phyloP scores from a whole-genome alignment of 2,329 filamentous ascomycete genomes.

The Colletotrichum echinochloae region DNA sequence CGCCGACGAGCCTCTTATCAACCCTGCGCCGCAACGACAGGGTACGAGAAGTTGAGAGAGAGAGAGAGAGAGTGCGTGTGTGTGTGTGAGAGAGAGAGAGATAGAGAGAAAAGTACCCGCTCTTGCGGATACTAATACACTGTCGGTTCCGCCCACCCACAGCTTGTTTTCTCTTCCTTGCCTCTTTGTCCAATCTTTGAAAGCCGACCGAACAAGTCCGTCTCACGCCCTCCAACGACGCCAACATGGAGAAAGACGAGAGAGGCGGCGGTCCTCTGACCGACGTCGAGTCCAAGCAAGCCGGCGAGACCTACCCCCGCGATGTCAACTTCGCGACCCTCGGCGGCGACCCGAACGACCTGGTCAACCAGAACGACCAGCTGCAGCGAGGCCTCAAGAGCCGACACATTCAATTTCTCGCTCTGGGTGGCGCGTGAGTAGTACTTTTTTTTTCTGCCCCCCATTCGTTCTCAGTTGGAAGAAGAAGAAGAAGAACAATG shows the following conservation, averaged over 20 bases:
- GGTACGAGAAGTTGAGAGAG: no score
- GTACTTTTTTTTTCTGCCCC: neutral
- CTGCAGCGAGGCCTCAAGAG: constrained; percentile 69
- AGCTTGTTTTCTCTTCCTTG: neutral
- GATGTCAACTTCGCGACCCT: constrained; percentile 44
- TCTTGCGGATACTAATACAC: neutral
- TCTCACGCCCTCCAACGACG: neutral
- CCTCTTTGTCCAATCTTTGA: neutral
- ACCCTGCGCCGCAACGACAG: neutral
- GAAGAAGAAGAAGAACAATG: neutral
- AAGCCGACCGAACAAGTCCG: neutral
- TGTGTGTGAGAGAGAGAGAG: no score
- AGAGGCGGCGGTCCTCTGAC: constrained; percentile 33
- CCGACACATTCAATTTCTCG: constrained; percentile 71
- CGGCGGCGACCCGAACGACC: constrained; percentile 47
- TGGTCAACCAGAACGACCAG: constrained; percentile 56
- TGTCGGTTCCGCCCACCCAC: neutral
- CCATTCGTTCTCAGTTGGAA: neutral
- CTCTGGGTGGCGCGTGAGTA: constrained; percentile 61
- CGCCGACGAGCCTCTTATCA: constrained; percentile 16
- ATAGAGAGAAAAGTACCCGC: neutral
- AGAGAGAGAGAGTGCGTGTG: neutral
- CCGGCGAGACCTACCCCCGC: constrained; percentile 41
- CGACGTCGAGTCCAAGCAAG: constrained; percentile 43
- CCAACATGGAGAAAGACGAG: constrained; percentile 36